Evolutionary conservation across 2,329 filamentous ascomycete genomes (phyloP).

Genomic region (Aspergillus quadricinctus): DNA sequence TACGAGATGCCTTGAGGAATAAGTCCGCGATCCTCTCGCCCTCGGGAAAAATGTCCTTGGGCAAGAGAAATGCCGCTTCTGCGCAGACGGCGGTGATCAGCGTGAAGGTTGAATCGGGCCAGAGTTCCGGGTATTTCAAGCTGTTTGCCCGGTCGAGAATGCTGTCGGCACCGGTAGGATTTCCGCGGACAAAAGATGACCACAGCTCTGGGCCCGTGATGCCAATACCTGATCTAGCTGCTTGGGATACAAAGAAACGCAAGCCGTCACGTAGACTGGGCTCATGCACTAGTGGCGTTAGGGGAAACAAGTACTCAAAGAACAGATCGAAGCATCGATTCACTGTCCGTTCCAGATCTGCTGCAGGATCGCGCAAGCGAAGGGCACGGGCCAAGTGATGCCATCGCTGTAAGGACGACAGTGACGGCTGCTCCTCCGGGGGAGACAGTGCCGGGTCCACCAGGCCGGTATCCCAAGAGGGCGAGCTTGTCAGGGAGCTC

Average conservation of each 20-base stretch:
- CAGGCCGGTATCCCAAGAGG: slow-evolving; percentile 4
- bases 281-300: slow-evolving; percentile 43
- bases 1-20: slow-evolving; percentile 40
- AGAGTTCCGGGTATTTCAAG: slow-evolving; percentile 22
- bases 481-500: neutral
- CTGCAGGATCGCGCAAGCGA: neutral
- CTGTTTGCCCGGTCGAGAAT: slow-evolving; percentile 5
- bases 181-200: neutral
- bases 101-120: slow-evolving; percentile 39
- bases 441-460: neutral
- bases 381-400: slow-evolving; percentile 1
- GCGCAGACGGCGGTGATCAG: slow-evolving; percentile 45
- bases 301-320: slow-evolving; percentile 42
- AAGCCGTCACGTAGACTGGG: slow-evolving; percentile 37
- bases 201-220: neutral
- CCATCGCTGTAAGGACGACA: neutral
- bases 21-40: slow-evolving; percentile 35
- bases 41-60: slow-evolving; percentile 38
- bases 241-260: slow-evolving; percentile 25
- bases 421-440: neutral
- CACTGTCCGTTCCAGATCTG: slow-evolving; percentile 8
- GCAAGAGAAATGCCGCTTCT: slow-evolving; percentile 39
- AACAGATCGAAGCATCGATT: slow-evolving; percentile 38
- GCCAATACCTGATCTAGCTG: neutral
- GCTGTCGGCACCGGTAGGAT: neutral